A percentile compares a stretch with the other conserved stretches of the same genome.
These are phyloP conservation scores for Pythium volutum DNA, from an alignment of 352 stramenopile species.

Conservation along the genomic window DNA sequence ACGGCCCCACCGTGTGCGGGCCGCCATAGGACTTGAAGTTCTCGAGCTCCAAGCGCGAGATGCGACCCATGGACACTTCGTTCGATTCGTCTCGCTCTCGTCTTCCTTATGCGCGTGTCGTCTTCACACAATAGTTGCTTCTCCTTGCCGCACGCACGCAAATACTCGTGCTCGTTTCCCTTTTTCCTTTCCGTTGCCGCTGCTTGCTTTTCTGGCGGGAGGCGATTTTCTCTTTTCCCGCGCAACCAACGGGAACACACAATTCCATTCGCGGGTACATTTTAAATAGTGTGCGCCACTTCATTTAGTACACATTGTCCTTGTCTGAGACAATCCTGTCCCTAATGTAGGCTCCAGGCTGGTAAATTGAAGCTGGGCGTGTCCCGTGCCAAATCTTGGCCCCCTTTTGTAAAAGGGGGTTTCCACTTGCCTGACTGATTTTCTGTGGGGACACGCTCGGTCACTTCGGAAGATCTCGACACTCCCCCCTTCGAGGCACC, in stretches of 20 bases:
- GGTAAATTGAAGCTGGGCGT: conserved; percentile 3
- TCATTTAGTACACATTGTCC: neutral
- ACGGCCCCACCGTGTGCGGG: conserved; percentile 92
- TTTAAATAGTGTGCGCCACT: conserved; percentile 9
- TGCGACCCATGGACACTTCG: conserved; percentile 67
- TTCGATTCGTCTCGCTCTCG: neutral
- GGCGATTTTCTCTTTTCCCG: conserved; percentile 14
- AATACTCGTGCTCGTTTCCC: conserved; percentile 20
- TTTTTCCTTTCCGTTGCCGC: conserved; percentile 11
- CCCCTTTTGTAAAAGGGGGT: conserved; percentile 15
- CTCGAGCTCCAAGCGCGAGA: conserved; percentile 95
- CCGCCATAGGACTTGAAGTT: conserved; percentile 99
- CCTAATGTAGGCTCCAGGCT: neutral
- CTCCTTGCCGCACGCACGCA: neutral
- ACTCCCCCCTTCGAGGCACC: neutral
- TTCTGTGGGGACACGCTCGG: neutral
- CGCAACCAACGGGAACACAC: conserved; percentile 1
- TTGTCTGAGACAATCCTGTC: neutral
- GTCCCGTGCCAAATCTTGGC: neutral
- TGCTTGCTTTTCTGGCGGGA: neutral
- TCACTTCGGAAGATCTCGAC: neutral
- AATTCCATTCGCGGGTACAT: neutral
- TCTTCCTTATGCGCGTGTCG: neutral
- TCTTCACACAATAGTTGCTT: neutral
- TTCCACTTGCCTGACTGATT: conserved; percentile 5